Conservation (phyloP, 805 yeast genomes). For the Schwanniomyces polymorphus region DNA sequence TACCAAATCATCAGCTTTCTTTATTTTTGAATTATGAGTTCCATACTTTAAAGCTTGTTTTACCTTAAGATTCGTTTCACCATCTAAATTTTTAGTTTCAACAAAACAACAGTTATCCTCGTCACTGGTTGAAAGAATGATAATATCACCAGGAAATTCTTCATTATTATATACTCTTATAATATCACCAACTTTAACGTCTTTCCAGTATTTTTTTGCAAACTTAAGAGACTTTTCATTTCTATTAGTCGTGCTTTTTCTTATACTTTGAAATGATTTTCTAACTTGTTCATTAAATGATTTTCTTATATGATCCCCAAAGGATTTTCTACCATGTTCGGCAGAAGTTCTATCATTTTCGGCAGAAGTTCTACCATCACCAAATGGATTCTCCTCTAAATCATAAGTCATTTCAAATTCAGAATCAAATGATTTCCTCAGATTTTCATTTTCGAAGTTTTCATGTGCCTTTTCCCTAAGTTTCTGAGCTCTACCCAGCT, state of each 20-base stretch:
- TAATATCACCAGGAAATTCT: constrained; percentile 75
- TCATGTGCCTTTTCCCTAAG: constrained; percentile 13
- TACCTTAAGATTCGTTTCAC: constrained; percentile 67
- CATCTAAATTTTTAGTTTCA: constrained; percentile 48
- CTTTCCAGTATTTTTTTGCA: constrained; percentile 57
- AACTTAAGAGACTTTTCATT: constrained; percentile 26
- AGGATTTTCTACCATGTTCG: constrained; percentile 12
- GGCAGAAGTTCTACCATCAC: constrained; percentile 11
- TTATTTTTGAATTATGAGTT: constrained; percentile 43
- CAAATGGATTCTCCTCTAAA: constrained; percentile 15
- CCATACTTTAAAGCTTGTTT: constrained; percentile 71
- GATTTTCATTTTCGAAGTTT: background rate
- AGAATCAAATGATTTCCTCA: constrained; percentile 36
- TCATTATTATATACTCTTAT: constrained; percentile 68
- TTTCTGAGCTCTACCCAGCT: constrained; percentile 35
- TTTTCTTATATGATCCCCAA: background rate
- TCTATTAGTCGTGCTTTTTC: constrained; percentile 10
- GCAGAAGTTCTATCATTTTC: constrained; percentile 15
- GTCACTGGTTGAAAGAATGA: constrained; percentile 67
- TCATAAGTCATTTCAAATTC: constrained; percentile 10
- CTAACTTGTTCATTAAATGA: constrained; percentile 2
- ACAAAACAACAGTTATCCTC: constrained; percentile 67
- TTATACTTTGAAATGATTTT: constrained; percentile 16
- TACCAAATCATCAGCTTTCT: constrained; percentile 36
- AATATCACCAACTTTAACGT: constrained; percentile 72